Base-by-base conservation (phyloP, 2,329 filamentous ascomycete genomes). In the Diaporthe citri region DNA sequence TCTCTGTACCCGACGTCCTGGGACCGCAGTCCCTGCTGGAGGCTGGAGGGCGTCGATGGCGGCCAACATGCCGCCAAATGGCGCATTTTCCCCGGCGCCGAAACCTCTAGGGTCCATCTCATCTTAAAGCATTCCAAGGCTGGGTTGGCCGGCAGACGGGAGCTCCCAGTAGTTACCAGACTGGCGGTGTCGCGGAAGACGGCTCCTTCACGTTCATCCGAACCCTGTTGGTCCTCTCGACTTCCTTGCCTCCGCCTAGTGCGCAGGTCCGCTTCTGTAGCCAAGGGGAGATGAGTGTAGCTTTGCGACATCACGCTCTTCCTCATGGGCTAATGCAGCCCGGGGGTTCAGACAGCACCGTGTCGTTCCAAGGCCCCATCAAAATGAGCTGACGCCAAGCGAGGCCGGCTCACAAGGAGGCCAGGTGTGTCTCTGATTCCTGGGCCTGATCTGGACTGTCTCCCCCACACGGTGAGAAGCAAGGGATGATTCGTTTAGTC, bases 101-200 rank as follows among this genome's bases (percentile, higher is more conserved):
- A 67, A n/a, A 67, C 3, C 6, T 31, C 12, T 25, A 67, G 62
- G 62, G 62, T 51, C 59, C 59, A 57, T 39, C 60, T 64, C 43
- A 36, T 64, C 43, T 64, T 31, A 52, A 64, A 59, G 60, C 62
- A 67, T 67, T 67, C 62, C 46, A 51, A 51, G 62, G n/a, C 62
- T 67, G 34, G 51, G 51, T 57, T 31, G 60, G n/a, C 20, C 74
- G 57, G 74, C 64, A 76, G 9, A 59, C 74, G 74, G 74, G 71
- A 76, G 59, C 71, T 66, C 72, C 74, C 74, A 71, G 43, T 55
- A 64, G 56, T 52, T 74, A 59, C 71, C 74, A 60, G 17, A 22
- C 72, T 76, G 74, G 67, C 74, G 73, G 67, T 60, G 67, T 74
- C 67, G 73, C 48, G 17, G 55, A 59, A 71, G 56, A 48, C 72